Conservation (phyloP, 2,329 filamentous ascomycete species). For the Ophiocordyceps camponoti-floridani region DNA sequence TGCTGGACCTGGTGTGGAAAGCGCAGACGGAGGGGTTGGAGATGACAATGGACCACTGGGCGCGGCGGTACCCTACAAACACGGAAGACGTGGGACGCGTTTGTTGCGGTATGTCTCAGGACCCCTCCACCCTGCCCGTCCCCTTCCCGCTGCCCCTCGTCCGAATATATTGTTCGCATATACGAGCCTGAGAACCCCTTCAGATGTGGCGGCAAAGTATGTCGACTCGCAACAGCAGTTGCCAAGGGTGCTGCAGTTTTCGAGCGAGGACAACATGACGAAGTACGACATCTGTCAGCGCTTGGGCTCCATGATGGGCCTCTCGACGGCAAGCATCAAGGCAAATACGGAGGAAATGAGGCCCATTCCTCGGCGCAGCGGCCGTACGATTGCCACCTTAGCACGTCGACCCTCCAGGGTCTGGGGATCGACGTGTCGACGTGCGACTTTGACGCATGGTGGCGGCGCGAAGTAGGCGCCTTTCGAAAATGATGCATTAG, state of each 20-base stretch:
- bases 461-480: conserved; percentile 45
- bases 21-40: conserved; percentile 43
- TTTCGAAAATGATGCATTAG: conserved; percentile 28
- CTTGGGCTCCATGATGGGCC: conserved; percentile 63
- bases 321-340: conserved; percentile 50
- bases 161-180: no score
- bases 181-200: neutral
- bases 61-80: conserved; percentile 70
- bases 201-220: conserved; percentile 57
- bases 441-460: conserved; percentile 65
- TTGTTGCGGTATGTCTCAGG: conserved; percentile 36
- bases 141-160: neutral
- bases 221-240: conserved; percentile 34
- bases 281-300: conserved; percentile 77
- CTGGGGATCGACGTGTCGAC: conserved; percentile 60
- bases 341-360: conserved; percentile 53
- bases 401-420: conserved; percentile 53
- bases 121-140: neutral
- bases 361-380: conserved; percentile 54
- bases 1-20: conserved; percentile 63
- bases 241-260: conserved; percentile 65
- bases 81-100: conserved; percentile 75
- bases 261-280: conserved; percentile 69
- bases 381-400: conserved; percentile 78
- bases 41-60: conserved; percentile 75